These are phyloP conservation scores for Scenedesmus sp. DNA, from an alignment of 163 green algal genomes.

Conservation along the genomic window DNA sequence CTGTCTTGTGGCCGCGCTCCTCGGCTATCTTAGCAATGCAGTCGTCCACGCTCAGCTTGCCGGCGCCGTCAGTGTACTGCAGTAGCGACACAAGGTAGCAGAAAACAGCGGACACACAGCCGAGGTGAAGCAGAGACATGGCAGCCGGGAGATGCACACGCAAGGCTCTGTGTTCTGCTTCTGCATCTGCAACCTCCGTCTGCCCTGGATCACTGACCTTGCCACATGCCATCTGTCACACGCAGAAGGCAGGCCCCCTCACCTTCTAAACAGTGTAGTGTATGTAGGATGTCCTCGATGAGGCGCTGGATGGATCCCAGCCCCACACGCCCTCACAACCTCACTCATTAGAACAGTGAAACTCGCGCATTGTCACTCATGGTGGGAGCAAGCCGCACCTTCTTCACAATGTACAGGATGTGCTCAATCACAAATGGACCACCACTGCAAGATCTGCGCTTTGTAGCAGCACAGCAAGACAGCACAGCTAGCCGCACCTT, in stretches of 20 bases:
- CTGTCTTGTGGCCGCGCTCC: constrained; percentile 40
- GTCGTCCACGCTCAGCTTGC: not conserved
- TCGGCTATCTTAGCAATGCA: constrained; percentile 28
- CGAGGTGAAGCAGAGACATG: too few relatives aligned
- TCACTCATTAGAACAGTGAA: too few relatives aligned
- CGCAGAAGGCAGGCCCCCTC: not conserved
- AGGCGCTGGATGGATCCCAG: constrained; percentile 58
- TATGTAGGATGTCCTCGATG: constrained; percentile 61
- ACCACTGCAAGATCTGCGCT: too few relatives aligned
- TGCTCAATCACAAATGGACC: constrained; percentile 57
- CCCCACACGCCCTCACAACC: constrained; percentile 55
- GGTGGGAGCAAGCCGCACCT: constrained; percentile 30
- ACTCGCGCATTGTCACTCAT: too few relatives aligned
- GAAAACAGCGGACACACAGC: too few relatives aligned
- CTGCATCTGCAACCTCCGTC: too few relatives aligned
- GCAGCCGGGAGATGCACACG: too few relatives aligned
- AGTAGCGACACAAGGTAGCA: not conserved
- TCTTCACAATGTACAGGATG: constrained; percentile 57
- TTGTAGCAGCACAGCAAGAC: too few relatives aligned
- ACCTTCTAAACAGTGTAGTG: constrained; percentile 57
- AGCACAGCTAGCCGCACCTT: constrained; percentile 42
- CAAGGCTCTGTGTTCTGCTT: too few relatives aligned
- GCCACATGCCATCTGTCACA: too few relatives aligned
- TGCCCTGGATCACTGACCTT: too few relatives aligned
- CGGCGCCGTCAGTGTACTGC: not conserved